Conservation (phyloP, 495 filamentous ascomycete species). For the Barbatosphaeria neglecta region DNA sequence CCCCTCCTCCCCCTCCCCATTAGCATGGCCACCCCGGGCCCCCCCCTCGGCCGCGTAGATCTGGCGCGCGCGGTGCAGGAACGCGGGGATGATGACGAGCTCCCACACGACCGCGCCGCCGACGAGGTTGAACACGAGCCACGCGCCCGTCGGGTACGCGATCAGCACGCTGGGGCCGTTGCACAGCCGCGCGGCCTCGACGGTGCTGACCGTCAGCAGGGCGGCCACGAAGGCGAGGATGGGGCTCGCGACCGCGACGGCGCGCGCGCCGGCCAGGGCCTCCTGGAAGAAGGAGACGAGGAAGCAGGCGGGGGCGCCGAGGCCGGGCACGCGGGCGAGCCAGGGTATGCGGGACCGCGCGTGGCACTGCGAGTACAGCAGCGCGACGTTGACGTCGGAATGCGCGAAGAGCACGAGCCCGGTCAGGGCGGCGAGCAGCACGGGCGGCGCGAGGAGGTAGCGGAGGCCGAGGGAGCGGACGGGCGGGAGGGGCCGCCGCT, state of each 20-base stretch:
- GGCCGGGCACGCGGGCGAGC: constrained; percentile 18
- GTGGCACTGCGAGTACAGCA: constrained; percentile 32
- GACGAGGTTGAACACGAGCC: constrained; percentile 27
- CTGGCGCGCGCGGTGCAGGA: constrained; percentile 20
- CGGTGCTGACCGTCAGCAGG: constrained; percentile 22
- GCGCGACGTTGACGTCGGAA: constrained; percentile 23
- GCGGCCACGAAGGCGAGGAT: constrained; percentile 20
- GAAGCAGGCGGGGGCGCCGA: constrained; percentile 26
- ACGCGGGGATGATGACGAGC: constrained; percentile 28
- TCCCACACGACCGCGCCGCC: constrained; percentile 31
- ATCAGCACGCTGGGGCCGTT: constrained; percentile 18
- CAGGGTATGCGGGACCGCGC: constrained; percentile 21
- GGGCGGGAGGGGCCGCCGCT: too few species aligned
- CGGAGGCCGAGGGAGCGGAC: constrained; percentile 13
- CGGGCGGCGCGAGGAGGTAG: constrained; percentile 18
- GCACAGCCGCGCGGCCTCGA: constrained; percentile 26
- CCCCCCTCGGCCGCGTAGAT: constrained; percentile 5
- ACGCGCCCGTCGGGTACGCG: constrained; percentile 21
- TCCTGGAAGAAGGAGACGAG: constrained; percentile 25
- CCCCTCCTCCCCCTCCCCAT: too few species aligned
- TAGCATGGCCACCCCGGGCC: too few species aligned
- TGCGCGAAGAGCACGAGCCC: constrained; percentile 13
- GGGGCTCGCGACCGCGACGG: constrained; percentile 10
- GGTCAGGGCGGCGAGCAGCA: constrained; percentile 19
- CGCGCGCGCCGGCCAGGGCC: constrained; percentile 14